Percentiles rank a stretch among this genome's conserved stretches.
Conservation (phyloP, 2,329 filamentous ascomycete species). For the Fusarium decemcellulare region DNA sequence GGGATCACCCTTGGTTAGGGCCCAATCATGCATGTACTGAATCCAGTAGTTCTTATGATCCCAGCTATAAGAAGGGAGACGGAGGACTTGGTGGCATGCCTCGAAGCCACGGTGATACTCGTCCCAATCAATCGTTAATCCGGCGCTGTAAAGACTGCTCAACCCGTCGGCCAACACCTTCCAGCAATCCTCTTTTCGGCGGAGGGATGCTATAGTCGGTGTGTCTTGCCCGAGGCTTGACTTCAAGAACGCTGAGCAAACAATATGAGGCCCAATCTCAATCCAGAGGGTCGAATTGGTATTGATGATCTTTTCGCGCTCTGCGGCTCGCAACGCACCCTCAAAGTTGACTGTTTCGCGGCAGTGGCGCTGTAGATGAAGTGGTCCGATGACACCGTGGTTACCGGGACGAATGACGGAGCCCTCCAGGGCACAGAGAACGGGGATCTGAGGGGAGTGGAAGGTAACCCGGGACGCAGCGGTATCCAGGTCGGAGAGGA, state of each 20-base stretch:
- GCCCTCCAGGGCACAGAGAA: constrained; percentile 7
- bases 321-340: not conserved
- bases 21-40: constrained; percentile 76
- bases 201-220: not conserved
- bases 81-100: constrained; percentile 62
- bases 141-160: constrained; percentile 3
- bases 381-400: not conserved
- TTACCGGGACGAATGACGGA: not conserved
- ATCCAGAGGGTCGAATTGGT: not conserved
- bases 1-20: constrained; percentile 73
- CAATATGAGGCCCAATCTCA: constrained; percentile 9
- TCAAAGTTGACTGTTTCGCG: constrained; percentile 8
- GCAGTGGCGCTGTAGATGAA: constrained; percentile 49
- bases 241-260: constrained; percentile 6
- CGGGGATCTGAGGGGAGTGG: not conserved
- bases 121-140: constrained; percentile 44
- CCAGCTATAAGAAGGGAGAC: constrained; percentile 78
- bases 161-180: constrained; percentile 1
- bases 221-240: not conserved
- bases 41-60: constrained; percentile 80
- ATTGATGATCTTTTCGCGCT: not conserved
- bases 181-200: constrained; percentile 1
- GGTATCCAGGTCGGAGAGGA: constrained; percentile 62
- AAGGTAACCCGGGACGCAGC: constrained; percentile 10
- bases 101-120: constrained; percentile 72